Base-by-base conservation (phyloP, 306 rosid genomes). In the Begonia masoniana region DNA sequence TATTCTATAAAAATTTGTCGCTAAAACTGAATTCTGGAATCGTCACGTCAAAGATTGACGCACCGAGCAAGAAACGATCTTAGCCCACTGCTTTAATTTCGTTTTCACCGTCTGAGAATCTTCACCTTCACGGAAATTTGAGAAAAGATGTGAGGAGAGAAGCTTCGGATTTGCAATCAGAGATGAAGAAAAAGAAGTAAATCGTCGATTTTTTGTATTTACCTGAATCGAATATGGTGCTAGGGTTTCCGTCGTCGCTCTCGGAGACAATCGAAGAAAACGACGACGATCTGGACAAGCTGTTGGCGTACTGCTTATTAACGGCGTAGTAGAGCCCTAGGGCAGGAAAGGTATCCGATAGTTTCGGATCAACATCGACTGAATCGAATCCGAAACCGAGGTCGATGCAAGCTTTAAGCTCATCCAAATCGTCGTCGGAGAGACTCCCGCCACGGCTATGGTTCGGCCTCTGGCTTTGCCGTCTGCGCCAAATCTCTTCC, bases 21-120 rank as follows among this genome's bases (percentile, higher is more conserved):
- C 39, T 7, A 31, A 21, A 31, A 31, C 39, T 31, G 39, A 5
- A 31, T 5, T 31, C 8, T 31, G 39, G 39, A 31, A 31, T 31
- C 39, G 39, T 45, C 49, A 45, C 0, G 10, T 11, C 13, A 6
- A 63, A 64, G 58, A 61, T 60, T 86, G 96, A 58, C 86, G 72
- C 73, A 91, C 96, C 47, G 99, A 58, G 73, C 99, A 91, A 62
- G 88, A 96, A 62, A 91, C 96, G 47, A 91, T 94, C 80, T 91
- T 94, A 2, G 99, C 99, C 99, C 99, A 91, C 65, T 83, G 94
- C 74, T 62, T 81, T 64, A 91, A 62, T 78, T 87, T 77, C 15
- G 82, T 66, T 81, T 91, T 91, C 75, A 86, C 80, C 73, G 68
- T 75, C 70, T 86, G 82, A 1, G 94, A 84, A 67, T 80, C 76